These are phyloP conservation scores for Dictyostelium purpureum DNA, from an alignment of 78 protist genomes.

Conservation along the genomic window DNA sequence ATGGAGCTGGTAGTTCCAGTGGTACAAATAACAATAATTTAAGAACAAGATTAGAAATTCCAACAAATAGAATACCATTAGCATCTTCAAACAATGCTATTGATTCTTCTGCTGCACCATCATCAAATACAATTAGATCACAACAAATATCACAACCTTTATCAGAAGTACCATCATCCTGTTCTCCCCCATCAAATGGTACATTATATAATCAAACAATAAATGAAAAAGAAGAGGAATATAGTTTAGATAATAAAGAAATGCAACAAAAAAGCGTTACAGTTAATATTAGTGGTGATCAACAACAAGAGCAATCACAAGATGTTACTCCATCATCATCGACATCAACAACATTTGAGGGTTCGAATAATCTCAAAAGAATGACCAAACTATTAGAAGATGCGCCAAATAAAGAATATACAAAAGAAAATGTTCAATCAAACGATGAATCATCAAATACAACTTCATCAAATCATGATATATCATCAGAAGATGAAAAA, in stretches of 20 bases:
- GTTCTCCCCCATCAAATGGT: background rate
- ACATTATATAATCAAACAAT: background rate
- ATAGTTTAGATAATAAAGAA: too few relatives aligned
- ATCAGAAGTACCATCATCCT: slow-evolving; percentile 2
- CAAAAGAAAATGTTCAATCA: background rate
- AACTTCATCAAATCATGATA: too few relatives aligned
- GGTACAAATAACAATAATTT: background rate
- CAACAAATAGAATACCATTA: background rate
- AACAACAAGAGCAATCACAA: too few relatives aligned
- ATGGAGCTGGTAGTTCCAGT: background rate
- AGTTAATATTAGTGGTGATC: background rate
- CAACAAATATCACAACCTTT: background rate
- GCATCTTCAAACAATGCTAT: background rate
- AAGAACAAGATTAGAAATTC: background rate
- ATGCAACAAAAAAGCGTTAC: background rate
- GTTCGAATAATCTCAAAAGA: background rate
- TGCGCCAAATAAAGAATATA: background rate
- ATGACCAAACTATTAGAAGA: background rate
- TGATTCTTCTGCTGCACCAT: background rate
- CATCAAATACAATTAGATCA: background rate
- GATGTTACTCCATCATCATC: background rate
- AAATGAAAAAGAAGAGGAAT: background rate
- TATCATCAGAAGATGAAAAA: background rate
- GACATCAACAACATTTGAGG: background rate
- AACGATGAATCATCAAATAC: background rate